These are phyloP conservation scores for Geotrichum citri-aurantii DNA, from an alignment of 1,139 yeast genomes.

Conservation along the genomic window DNA sequence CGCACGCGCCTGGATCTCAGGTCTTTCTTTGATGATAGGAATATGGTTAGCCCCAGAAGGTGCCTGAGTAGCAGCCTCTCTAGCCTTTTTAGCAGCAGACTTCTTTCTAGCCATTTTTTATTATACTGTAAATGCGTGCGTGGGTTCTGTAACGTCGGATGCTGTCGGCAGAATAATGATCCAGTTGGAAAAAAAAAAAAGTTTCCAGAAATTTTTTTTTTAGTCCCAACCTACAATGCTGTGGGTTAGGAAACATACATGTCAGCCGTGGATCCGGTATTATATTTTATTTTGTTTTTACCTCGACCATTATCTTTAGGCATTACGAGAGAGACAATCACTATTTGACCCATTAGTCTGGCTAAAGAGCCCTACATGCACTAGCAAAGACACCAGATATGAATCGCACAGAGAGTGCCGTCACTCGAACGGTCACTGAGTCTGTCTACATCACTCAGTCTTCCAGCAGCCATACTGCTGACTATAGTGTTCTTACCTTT, in stretches of 20 bases:
- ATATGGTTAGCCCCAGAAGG: slow-evolving; percentile 14
- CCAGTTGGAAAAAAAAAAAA: not conserved
- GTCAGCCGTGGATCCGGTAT: not conserved
- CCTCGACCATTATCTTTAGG: not conserved
- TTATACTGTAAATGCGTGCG: not conserved
- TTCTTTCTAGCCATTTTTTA: slow-evolving; percentile 77
- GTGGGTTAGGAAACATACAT: not conserved
- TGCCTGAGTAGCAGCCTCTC: slow-evolving; percentile 38
- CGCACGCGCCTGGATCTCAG: slow-evolving; percentile 27
- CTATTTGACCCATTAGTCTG: not conserved
- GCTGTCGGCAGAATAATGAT: not conserved
- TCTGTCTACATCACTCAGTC: not conserved
- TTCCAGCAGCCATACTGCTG: not conserved
- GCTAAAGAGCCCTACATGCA: not conserved
- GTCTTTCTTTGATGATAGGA: slow-evolving; percentile 8
- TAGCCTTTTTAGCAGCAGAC: slow-evolving; percentile 76
- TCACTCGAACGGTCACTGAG: not conserved
- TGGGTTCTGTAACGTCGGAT: not conserved
- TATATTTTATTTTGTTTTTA: not conserved
- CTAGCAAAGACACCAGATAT: not conserved
- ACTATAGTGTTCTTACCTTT: not conserved
- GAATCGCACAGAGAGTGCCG: not conserved
- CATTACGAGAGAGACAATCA: not conserved
- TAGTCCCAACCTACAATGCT: not conserved
- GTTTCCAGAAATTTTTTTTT: not conserved